A percentile compares a stretch with the other conserved stretches of the same genome.
phyloP scores from a whole-genome alignment of 2,329 filamentous ascomycete species.

The Endothia cerciana region DNA sequence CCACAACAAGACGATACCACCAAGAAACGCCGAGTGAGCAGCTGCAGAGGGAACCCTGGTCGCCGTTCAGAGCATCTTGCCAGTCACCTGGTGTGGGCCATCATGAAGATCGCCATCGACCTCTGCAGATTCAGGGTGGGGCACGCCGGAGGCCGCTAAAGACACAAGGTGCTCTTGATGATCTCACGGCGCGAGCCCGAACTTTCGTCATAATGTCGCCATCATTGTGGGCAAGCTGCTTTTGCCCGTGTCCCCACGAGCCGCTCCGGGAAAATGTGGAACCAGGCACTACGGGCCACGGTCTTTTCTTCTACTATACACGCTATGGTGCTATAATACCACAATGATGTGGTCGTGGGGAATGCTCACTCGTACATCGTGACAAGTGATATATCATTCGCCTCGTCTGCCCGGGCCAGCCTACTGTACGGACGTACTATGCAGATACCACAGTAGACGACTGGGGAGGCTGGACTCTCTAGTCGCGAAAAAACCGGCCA shows the following conservation, averaged over 20 bases:
- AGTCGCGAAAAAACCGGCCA: background rate
- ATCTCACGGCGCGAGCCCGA: constrained; percentile 18
- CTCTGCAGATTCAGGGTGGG: constrained; percentile 1
- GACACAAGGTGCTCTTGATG: constrained; percentile 19
- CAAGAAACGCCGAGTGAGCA: background rate
- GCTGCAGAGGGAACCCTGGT: background rate
- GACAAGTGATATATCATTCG: background rate
- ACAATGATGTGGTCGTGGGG: too few relatives aligned
- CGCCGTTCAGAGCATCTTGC: background rate
- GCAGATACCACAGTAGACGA: too few relatives aligned
- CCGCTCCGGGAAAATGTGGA: background rate
- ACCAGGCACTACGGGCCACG: background rate
- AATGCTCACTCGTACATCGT: too few relatives aligned
- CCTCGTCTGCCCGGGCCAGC: background rate
- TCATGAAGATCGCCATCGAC: constrained; percentile 5
- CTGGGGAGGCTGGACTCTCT: too few relatives aligned
- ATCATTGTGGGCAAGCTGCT: constrained; percentile 8
- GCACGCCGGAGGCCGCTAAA: background rate
- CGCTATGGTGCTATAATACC: too few relatives aligned
- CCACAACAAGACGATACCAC: background rate
- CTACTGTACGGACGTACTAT: background rate
- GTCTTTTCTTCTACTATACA: background rate
- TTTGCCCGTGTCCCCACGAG: background rate
- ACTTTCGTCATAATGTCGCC: constrained; percentile 25
- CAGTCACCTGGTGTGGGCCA: background rate